Evolutionary conservation across 768 basidiomycete species (phyloP).

Genomic region (Paxillus rubicundulus): DNA sequence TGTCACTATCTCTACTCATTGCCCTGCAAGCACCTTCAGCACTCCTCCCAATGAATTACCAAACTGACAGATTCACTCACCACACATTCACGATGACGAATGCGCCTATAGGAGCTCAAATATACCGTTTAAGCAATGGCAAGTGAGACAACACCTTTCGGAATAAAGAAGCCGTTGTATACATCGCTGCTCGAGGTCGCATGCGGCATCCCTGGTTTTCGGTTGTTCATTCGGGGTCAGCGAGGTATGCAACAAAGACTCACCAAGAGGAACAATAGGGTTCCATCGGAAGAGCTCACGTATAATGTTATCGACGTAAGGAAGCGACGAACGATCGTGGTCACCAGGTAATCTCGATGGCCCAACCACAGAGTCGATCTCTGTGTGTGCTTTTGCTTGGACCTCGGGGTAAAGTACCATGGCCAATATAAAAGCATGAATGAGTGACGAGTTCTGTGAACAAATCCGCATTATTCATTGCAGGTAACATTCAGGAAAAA

Average conservation of each 20-base stretch:
- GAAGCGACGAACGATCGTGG: constrained; percentile 7
- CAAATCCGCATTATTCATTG: neutral
- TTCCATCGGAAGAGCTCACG: constrained; percentile 9
- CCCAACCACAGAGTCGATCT: constrained; percentile 18
- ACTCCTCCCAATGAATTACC: neutral
- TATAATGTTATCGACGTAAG: constrained; percentile 15
- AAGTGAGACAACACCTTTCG: constrained; percentile 24
- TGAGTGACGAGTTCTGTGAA: neutral
- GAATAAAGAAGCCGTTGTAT: constrained; percentile 35
- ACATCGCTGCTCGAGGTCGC: constrained; percentile 1
- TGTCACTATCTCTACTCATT: constrained; percentile 4
- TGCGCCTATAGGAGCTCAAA: neutral
- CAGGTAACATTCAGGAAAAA: neutral
- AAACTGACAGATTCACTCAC: neutral
- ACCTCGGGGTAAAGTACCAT: constrained; percentile 17
- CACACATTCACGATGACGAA: constrained; percentile 1
- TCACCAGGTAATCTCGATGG: constrained; percentile 10
- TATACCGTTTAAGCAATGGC: neutral
- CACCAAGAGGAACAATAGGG: constrained; percentile 3
- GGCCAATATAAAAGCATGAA: constrained; percentile 17
- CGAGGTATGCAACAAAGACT: constrained; percentile 11
- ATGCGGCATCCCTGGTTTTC: constrained; percentile 9
- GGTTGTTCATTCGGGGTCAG: neutral
- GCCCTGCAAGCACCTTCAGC: neutral
- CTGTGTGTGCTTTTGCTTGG: constrained; percentile 14